Evolutionary conservation across 805 yeast genomes (phyloP).

Genomic region (Candida alai): DNA sequence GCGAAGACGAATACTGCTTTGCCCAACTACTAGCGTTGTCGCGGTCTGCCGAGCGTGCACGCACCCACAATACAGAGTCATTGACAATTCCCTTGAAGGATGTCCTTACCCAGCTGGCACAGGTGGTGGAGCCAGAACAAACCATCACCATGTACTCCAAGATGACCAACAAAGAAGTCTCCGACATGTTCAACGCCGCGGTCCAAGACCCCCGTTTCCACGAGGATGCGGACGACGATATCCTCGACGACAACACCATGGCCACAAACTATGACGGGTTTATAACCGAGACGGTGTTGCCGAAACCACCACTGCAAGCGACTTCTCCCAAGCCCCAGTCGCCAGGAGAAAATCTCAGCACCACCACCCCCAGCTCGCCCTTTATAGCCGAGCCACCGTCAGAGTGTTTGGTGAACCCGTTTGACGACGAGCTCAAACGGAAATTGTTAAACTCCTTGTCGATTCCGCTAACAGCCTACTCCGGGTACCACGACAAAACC

Average conservation of each 20-base stretch:
- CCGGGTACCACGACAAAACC: constrained; percentile 33
- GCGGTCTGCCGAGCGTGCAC: constrained; percentile 23
- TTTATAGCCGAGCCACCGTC: constrained; percentile 34
- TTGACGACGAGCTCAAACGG: constrained; percentile 37
- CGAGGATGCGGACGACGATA: constrained; percentile 19
- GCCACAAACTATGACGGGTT: constrained; percentile 42
- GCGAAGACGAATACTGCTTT: constrained; percentile 52
- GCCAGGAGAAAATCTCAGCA: constrained; percentile 1
- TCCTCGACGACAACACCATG: constrained; percentile 19
- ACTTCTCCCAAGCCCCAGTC: too few relatives aligned
- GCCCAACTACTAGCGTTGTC: constrained; percentile 61
- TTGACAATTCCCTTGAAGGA: constrained; percentile 46
- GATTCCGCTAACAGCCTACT: constrained; percentile 29
- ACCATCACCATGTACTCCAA: constrained; percentile 76
- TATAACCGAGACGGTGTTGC: constrained; percentile 49
- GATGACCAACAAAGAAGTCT: constrained; percentile 70
- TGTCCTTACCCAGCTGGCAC: constrained; percentile 14
- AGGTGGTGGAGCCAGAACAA: constrained; percentile 48
- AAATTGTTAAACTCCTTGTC: constrained; percentile 34
- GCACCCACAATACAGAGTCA: constrained; percentile 21
- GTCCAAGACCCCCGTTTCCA: constrained; percentile 20
- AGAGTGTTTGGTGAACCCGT: constrained; percentile 31
- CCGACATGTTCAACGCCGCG: constrained; percentile 74
- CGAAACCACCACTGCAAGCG: too few relatives aligned
- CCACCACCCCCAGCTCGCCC: constrained; percentile 41